Base-by-base conservation (phyloP, 2,329 filamentous ascomycete genomes). In the Tetracladium maxilliforme region DNA sequence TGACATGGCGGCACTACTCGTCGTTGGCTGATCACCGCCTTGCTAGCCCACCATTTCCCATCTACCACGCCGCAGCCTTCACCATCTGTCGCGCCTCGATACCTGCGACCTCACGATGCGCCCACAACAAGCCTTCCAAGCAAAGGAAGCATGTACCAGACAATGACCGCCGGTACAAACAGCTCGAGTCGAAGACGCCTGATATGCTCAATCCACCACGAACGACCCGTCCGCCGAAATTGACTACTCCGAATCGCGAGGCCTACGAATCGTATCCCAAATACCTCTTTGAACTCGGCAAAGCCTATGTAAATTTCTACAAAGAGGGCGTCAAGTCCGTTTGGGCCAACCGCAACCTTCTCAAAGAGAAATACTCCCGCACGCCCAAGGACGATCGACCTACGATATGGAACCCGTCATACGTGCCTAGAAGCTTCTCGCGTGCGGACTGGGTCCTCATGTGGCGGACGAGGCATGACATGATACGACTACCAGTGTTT, bases 251-350 rank as follows among this genome's bases (percentile, higher is more conserved):
- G 11, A 45, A 29, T 25, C 47, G n/a, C n/a, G n/a, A n/a, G n/a
- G n/a, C n/a, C n/a, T n/a, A n/a, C 7, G 43, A 43, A 24, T 43
- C 45, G 31, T 41, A 41, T 33, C 24, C 50, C 23, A 48, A 49
- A 11, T 67, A 79, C 52, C 56, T 69, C 33, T 66, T 68, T 41
- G 45, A 52, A 21, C 53, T 74, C 15, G 87, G 82, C 33, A 77
- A 78, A 45, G 70, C 78, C 25, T 93, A 92, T 50, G 48, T 78
- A 7, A 51, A 51, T 18, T 95, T 95, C 64, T 95, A 94, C 70
- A 92, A 90, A 52, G 64, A 70, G 2, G 87, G 86, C 11, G 52
- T 93, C 16, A 72, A 73, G 43, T 71, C 77, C 39, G 72, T 92
- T 25, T 72, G 70, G 45, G 52, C 58, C 30, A 93, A 92, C 35